Conservation (phyloP, 495 filamentous ascomycete species). For the Astrothelium macrocarpum region DNA sequence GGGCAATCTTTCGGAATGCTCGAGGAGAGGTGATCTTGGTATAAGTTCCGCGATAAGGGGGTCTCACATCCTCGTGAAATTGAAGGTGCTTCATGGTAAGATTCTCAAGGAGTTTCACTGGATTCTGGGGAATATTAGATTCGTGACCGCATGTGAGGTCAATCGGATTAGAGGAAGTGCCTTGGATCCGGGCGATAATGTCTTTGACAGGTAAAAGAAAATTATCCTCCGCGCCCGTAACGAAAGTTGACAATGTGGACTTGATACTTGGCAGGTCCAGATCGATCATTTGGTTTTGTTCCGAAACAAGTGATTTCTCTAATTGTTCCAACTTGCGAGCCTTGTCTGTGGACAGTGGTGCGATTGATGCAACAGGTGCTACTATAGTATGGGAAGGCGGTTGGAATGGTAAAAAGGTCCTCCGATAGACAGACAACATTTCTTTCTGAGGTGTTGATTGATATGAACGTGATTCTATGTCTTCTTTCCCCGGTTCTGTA, state of each 20-base stretch:
- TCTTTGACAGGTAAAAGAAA: constrained; percentile 44
- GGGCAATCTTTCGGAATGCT: constrained; percentile 49
- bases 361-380: constrained; percentile 10
- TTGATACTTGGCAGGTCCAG: background rate
- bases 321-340: constrained; percentile 15
- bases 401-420: constrained; percentile 53
- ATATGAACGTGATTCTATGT: background rate
- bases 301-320: background rate
- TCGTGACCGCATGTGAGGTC: constrained; percentile 30
- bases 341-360: background rate
- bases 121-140: constrained; percentile 28
- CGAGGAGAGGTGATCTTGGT: constrained; percentile 45
- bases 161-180: constrained; percentile 33
- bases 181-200: constrained; percentile 45
- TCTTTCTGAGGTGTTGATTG: background rate
- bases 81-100: constrained; percentile 68
- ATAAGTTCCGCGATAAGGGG: constrained; percentile 81
- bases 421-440: constrained; percentile 52
- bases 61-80: constrained; percentile 81
- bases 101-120: constrained; percentile 46
- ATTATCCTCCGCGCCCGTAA: background rate
- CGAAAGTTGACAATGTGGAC: background rate
- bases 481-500: background rate
- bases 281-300: background rate
- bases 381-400: constrained; percentile 24